These are phyloP conservation scores for Pseudonitzschia delicatissima DNA, from an alignment of 108 stramenopile species.

Conservation along the genomic window DNA sequence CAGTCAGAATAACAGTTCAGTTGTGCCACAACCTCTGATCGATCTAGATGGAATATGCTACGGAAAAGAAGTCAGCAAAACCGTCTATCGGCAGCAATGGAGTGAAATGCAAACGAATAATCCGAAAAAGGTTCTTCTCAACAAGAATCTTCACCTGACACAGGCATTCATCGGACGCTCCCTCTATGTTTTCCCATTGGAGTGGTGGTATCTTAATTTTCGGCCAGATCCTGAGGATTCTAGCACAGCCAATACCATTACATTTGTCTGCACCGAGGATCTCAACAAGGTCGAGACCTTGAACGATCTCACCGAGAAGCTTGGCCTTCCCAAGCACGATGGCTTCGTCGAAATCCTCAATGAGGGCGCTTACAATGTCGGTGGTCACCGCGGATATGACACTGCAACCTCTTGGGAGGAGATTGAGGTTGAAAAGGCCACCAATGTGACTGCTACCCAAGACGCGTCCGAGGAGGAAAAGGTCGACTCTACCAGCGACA, in stretches of 20 bases:
- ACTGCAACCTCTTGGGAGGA: slow-evolving; percentile 55
- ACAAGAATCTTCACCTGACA: slow-evolving; percentile 52
- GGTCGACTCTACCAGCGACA: neutral
- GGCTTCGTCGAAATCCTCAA: slow-evolving; percentile 42
- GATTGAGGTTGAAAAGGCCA: slow-evolving; percentile 23
- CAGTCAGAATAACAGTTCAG: neutral
- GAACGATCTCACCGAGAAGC: slow-evolving; percentile 41
- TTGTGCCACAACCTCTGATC: slow-evolving; percentile 44
- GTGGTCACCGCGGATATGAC: slow-evolving; percentile 80
- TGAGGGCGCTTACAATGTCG: slow-evolving; percentile 73
- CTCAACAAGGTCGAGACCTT: slow-evolving; percentile 47
- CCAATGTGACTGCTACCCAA: neutral
- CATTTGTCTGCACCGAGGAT: slow-evolving; percentile 78
- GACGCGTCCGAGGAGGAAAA: neutral
- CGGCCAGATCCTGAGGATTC: neutral
- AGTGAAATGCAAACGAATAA: slow-evolving; percentile 40
- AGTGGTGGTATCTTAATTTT: slow-evolving; percentile 85
- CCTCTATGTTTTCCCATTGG: slow-evolving; percentile 68
- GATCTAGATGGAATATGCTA: slow-evolving; percentile 76
- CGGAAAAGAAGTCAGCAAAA: slow-evolving; percentile 31
- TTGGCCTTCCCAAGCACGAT: slow-evolving; percentile 72
- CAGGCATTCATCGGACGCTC: slow-evolving; percentile 76
- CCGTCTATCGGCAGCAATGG: slow-evolving; percentile 69
- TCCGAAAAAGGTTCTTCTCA: slow-evolving; percentile 55
- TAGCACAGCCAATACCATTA: slow-evolving; percentile 34